Conservation (phyloP, 345 rosid species). For the Boechera divaricarpa region DNA sequence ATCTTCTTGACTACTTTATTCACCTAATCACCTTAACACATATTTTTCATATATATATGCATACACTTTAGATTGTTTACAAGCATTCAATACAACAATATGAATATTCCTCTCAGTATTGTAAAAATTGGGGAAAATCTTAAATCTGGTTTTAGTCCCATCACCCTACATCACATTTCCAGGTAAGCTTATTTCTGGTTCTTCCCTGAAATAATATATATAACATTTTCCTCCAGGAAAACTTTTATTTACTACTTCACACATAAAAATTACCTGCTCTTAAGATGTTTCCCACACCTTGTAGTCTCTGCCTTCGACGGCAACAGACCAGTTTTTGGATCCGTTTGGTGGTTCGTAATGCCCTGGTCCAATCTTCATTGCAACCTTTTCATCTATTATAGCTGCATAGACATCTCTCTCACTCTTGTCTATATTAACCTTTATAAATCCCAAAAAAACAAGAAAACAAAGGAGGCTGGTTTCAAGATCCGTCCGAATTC, state of each 20-base stretch:
- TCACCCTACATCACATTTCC: conserved; percentile 7
- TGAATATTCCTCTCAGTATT: conserved; percentile 25
- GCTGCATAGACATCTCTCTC: conserved; percentile 92
- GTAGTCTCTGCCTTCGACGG: conserved; percentile 80
- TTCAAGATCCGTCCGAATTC: not conserved
- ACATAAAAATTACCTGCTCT: conserved; percentile 2
- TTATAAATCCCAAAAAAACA: conserved; percentile 1
- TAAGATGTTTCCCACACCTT: conserved; percentile 90
- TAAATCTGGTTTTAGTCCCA: conserved; percentile 16
- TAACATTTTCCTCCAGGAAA: conserved; percentile 28
- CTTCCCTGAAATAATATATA: conserved; percentile 21
- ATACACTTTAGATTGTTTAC: not conserved
- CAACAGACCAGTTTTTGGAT: conserved; percentile 61
- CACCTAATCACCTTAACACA: not conserved
- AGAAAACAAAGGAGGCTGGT: conserved; percentile 19
- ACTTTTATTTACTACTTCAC: conserved; percentile 31
- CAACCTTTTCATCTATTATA: conserved; percentile 73
- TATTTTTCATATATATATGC: not conserved
- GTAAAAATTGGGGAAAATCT: conserved; percentile 28
- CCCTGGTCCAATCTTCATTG: conserved; percentile 95
- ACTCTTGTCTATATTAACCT: conserved; percentile 76
- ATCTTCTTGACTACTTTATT: not conserved
- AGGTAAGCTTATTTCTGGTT: conserved; percentile 26
- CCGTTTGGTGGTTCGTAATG: conserved; percentile 73
- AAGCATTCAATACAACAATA: conserved; percentile 36